These are phyloP conservation scores for Moesziomyces parantarcticus DNA, from an alignment of 1,284 basidiomycete genomes.

Conservation along the genomic window DNA sequence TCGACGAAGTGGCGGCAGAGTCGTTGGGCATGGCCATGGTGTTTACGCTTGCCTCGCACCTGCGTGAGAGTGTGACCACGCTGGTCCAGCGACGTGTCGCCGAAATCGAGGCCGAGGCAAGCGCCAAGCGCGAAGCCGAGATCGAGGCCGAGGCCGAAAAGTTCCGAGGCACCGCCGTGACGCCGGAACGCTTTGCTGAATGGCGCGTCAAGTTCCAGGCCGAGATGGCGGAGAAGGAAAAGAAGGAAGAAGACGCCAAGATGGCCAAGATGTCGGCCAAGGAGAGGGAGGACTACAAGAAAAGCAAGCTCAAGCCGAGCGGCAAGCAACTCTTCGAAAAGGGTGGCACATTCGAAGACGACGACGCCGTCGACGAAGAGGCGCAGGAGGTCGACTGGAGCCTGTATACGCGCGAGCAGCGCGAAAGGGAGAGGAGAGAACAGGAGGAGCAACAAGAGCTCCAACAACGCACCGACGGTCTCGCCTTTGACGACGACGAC, in stretches of 20 bases:
- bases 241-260: slow-evolving; percentile 82
- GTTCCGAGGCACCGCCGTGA: slow-evolving; percentile 90
- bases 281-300: slow-evolving; percentile 88
- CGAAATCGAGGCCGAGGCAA: slow-evolving; percentile 70
- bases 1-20: slow-evolving; percentile 80
- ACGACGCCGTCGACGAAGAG: slow-evolving; percentile 49
- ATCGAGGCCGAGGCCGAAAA: slow-evolving; percentile 86
- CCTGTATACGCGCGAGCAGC: slow-evolving; percentile 58
- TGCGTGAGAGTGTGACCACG: slow-evolving; percentile 81
- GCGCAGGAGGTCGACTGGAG: slow-evolving; percentile 62
- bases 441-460: slow-evolving; percentile 47
- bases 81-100: slow-evolving; percentile 72
- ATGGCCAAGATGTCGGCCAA: slow-evolving; percentile 78
- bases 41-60: slow-evolving; percentile 88
- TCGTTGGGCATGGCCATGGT: slow-evolving; percentile 98
- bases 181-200: slow-evolving; percentile 78
- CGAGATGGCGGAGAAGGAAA: slow-evolving; percentile 70
- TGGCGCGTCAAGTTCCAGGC: slow-evolving; percentile 82
- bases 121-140: slow-evolving; percentile 78
- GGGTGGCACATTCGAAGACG: slow-evolving; percentile 50
- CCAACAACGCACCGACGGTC: slow-evolving; percentile 23
- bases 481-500: slow-evolving; percentile 48
- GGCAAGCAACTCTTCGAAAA: slow-evolving; percentile 71
- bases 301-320: slow-evolving; percentile 74
- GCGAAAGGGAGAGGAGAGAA: slow-evolving; percentile 57